These are phyloP conservation scores for Penicillium argentinense DNA, from an alignment of 495 filamentous ascomycete species.

Conservation along the genomic window DNA sequence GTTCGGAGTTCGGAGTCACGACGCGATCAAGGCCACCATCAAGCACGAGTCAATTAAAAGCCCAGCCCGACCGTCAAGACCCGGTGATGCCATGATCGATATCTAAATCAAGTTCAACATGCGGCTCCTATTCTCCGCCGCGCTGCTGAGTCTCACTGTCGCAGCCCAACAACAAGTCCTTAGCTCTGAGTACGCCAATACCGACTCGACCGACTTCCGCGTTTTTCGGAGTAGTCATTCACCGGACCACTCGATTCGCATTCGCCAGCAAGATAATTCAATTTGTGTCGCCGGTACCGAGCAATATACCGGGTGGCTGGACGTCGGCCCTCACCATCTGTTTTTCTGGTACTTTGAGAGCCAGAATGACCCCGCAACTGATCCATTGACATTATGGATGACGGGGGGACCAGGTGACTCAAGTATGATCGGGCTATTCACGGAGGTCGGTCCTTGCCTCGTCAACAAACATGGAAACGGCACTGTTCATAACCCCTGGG, in stretches of 20 bases:
- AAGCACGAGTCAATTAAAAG: too few relatives aligned
- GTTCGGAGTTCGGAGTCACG: too few relatives aligned
- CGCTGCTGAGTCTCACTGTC: not conserved
- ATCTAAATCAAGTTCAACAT: too few relatives aligned
- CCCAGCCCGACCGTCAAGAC: too few relatives aligned
- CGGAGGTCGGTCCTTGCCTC: conserved; percentile 43
- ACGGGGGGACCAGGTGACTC: conserved; percentile 50
- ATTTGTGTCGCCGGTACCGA: conserved; percentile 36
- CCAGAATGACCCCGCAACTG: conserved; percentile 49
- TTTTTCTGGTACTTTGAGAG: conserved; percentile 65
- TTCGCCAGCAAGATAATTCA: conserved; percentile 37
- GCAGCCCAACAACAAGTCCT: conserved; percentile 1
- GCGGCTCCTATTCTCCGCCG: not conserved
- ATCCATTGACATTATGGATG: conserved; percentile 59
- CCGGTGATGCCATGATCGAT: too few relatives aligned
- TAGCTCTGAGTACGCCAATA: not conserved
- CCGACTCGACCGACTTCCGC: conserved; percentile 8
- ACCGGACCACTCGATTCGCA: conserved; percentile 36
- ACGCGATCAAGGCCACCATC: too few relatives aligned
- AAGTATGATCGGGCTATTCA: conserved; percentile 38
- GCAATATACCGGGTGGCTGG: conserved; percentile 44
- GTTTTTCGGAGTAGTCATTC: conserved; percentile 22
- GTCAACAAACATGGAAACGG: conserved; percentile 40
- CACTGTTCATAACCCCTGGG: conserved; percentile 44
- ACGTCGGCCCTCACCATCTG: conserved; percentile 42